Conservation (phyloP, 108 stramenopile species). For the Skeletonema grethae region DNA sequence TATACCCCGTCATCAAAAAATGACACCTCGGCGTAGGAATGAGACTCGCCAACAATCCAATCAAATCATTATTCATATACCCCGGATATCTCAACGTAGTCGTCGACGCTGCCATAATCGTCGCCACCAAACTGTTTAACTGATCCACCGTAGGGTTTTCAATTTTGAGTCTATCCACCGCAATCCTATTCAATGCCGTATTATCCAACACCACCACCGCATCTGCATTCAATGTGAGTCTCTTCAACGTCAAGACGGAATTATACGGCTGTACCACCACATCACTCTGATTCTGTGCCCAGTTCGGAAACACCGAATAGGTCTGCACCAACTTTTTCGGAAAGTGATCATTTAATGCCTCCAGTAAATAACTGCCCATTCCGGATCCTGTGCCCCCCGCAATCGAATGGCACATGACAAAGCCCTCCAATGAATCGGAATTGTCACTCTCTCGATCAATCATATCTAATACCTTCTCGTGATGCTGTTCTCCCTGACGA, state of each 20-base stretch:
- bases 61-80: constrained; percentile 99
- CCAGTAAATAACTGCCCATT: constrained; percentile 96
- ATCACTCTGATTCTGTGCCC: constrained; percentile 89
- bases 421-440: constrained; percentile 97
- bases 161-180: constrained; percentile 91
- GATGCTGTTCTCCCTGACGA: constrained; percentile 91
- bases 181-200: constrained; percentile 95
- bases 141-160: constrained; percentile 96
- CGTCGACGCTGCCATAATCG: constrained; percentile 98
- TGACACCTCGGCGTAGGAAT: constrained; percentile 99
- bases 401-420: constrained; percentile 96
- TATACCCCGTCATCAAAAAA: constrained; percentile 99
- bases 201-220: constrained; percentile 97
- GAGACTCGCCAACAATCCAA: constrained; percentile 94
- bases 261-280: constrained; percentile 99
- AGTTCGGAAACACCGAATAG: constrained; percentile 98
- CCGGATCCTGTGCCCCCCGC: constrained; percentile 99
- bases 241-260: constrained; percentile 94
- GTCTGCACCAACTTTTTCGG: constrained; percentile 99
- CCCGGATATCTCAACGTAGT: constrained; percentile 98
- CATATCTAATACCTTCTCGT: constrained; percentile 98
- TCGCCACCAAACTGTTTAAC: constrained; percentile 95
- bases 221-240: constrained; percentile 97
- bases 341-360: constrained; percentile 97
- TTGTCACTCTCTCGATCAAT: constrained; percentile 98